These are phyloP conservation scores for Lizanozyma gosingica DNA, from an alignment of 1,139 yeast genomes.

Conservation along the genomic window DNA sequence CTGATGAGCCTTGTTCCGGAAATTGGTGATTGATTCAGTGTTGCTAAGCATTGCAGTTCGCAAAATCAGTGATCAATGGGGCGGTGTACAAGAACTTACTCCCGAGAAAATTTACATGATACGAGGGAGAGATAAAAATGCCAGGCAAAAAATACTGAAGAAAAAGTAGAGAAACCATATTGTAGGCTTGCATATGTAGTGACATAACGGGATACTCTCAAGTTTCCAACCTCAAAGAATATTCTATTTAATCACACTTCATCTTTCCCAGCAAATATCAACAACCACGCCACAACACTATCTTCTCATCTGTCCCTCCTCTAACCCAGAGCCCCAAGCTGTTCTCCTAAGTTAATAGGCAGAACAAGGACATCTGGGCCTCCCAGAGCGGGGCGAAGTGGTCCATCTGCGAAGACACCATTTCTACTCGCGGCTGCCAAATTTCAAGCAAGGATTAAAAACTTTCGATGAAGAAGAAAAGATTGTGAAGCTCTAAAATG, in stretches of 20 bases:
- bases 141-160: too few relatives aligned
- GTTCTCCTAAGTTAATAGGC: slow-evolving; percentile 49
- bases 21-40: too few relatives aligned
- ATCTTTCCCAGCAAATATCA: slow-evolving; percentile 39
- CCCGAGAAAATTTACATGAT: too few relatives aligned
- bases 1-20: too few relatives aligned
- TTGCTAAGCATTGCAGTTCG: too few relatives aligned
- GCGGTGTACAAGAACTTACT: too few relatives aligned
- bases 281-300: slow-evolving; percentile 25
- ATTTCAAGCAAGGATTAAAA: slow-evolving; percentile 29
- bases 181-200: slow-evolving; percentile 25
- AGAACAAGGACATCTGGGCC: slow-evolving; percentile 11
- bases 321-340: slow-evolving; percentile 12
- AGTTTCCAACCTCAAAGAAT: slow-evolving; percentile 30
- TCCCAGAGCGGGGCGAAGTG: slow-evolving; percentile 7
- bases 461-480: slow-evolving; percentile 24
- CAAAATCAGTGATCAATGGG: too few relatives aligned
- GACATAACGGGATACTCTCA: slow-evolving; percentile 51
- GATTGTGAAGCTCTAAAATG: slow-evolving; percentile 5
- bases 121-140: too few relatives aligned
- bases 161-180: too few relatives aligned
- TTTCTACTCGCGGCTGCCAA: slow-evolving; percentile 14
- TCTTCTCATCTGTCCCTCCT: slow-evolving; percentile 5
- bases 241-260: slow-evolving; percentile 42
- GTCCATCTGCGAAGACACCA: slow-evolving; percentile 10